Evolutionary conservation across 2,329 filamentous ascomycete genomes (phyloP).

Genomic region (Pseudopithomyces chartarum): DNA sequence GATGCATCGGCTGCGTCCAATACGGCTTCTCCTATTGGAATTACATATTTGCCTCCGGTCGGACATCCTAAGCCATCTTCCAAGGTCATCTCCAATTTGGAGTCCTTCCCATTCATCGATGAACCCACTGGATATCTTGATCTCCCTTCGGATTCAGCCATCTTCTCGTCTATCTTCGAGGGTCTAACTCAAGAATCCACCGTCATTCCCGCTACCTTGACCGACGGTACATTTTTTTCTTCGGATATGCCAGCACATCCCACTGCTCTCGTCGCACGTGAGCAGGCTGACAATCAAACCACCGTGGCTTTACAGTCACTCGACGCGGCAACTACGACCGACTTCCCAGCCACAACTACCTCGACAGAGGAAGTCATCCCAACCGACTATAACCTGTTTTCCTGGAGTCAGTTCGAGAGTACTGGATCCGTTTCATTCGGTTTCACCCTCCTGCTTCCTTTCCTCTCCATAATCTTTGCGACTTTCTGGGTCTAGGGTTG

Average conservation of each 20-base stretch:
- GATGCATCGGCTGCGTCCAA: too few species aligned
- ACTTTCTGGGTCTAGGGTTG: too few species aligned
- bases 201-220: not conserved
- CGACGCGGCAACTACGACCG: not conserved
- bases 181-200: not conserved
- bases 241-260: not conserved
- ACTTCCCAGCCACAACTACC: too few species aligned
- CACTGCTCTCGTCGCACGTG: not conserved
- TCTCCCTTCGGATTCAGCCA: not conserved
- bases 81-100: not conserved
- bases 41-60: not conserved
- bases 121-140: not conserved
- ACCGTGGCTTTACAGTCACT: not conserved
- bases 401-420: too few species aligned
- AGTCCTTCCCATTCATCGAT: not conserved
- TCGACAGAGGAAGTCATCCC: too few species aligned
- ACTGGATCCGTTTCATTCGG: too few species aligned
- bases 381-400: too few species aligned
- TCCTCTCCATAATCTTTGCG: too few species aligned
- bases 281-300: not conserved
- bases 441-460: too few species aligned
- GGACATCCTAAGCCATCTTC: not conserved
- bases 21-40: too few species aligned
- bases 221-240: not conserved
- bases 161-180: not conserved